Evolutionary conservation across 345 rosid species (phyloP), one percentile per base, ranked within the genome.

Genomic region (Capsella bursapastoris): DNA sequence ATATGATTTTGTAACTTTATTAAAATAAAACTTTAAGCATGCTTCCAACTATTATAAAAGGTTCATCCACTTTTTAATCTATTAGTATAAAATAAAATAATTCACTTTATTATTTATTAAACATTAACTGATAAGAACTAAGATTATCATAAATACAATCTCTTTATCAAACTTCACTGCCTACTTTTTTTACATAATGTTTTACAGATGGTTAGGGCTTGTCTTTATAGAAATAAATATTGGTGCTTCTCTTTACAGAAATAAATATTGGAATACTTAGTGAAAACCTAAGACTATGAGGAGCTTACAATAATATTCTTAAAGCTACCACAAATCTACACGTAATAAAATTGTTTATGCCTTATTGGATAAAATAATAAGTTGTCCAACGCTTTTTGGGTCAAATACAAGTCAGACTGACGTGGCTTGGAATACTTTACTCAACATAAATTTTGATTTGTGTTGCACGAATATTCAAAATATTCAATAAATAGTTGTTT

Each of bases 321-420:
- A 16, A 53, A 25, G 69, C 58, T 32, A 27, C 56, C 61, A 60
- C 37, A n/a, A 45, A 11, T 15, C 35, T 34, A 62, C 64, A 69
- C 57, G 50, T 41, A 52, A 16, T 37, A 44, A 8, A 15, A 48
- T 16, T 43, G 8, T 34, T 59, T 57, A 49, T 14, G 68, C 57
- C 57, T 68, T 32, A 2, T 55, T 76, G 70, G 75, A 76, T 44
- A n/a, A 11, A 69, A 57, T 71, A 68, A 27, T 11, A 14, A 9
- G 12, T 45, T 49, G 50, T 73, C 37, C 59, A 61, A 18, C 48
- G n/a, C 65, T 73, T 60, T 78, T 28, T 15, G 29, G 77, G 65
- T 66, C 73, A 67, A 67, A 49, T 78, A 75, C 71, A 61, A 78
- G 74, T 78, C 82, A 73, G 62, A 47, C 18, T 29, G 72, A 73